phyloP scores from a whole-genome alignment of 192 early-diverging fungal genomes.

The Podila verticillata region DNA sequence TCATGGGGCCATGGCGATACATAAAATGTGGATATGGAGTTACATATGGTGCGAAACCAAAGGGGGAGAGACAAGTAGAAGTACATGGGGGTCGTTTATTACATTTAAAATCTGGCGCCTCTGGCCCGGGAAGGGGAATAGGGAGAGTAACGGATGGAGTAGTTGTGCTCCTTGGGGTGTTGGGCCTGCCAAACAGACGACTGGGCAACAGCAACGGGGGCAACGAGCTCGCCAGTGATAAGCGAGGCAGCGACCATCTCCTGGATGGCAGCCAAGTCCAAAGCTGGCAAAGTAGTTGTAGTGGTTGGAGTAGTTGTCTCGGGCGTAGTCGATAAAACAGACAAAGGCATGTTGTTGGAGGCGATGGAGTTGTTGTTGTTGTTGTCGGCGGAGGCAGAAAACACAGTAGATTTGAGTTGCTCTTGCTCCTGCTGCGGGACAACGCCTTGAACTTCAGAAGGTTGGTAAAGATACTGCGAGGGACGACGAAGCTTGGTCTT shows the following conservation, averaged over 20 bases:
- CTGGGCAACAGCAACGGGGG: not conserved
- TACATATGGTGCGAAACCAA: no score
- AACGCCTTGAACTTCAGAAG: no score
- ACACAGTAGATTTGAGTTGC: not conserved
- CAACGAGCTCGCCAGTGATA: slow-evolving; percentile 15
- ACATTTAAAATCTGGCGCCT: slow-evolving; percentile 1
- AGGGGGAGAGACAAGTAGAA: no score
- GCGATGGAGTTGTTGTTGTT: not conserved
- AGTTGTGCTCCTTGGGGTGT: not conserved
- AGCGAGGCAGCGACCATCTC: slow-evolving; percentile 26
- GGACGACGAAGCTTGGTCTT: slow-evolving; percentile 7
- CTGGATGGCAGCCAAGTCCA: slow-evolving; percentile 16
- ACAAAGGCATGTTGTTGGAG: slow-evolving; percentile 5
- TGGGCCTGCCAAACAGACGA: no score
- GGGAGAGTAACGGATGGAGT: not conserved
- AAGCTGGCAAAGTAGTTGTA: not conserved
- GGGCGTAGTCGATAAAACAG: not conserved
- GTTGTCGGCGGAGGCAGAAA: not conserved
- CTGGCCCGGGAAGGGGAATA: not conserved
- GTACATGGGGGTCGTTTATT: no score
- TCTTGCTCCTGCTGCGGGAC: slow-evolving; percentile 7
- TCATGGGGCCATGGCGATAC: no score
- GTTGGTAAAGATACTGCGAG: slow-evolving; percentile 19
- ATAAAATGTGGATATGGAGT: no score
- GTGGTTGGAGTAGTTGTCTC: not conserved